phyloP scores from a whole-genome alignment of 768 basidiomycete species.

The Pisolithus albus region DNA sequence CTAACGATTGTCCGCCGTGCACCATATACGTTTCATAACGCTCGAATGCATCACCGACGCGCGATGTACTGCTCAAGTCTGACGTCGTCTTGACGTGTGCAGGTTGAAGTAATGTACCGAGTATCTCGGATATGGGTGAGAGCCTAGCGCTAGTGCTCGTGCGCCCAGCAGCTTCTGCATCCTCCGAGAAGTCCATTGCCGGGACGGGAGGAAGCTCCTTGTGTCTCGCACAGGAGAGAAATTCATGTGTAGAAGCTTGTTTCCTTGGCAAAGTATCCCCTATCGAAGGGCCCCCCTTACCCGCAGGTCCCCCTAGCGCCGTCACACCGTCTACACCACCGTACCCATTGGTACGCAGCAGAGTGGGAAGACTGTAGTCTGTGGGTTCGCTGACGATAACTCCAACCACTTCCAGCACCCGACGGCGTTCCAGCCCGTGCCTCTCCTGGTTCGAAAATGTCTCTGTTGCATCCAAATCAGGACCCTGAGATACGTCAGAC shows the following conservation, averaged over 20 bases:
- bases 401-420: constrained; percentile 88
- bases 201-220: constrained; percentile 56
- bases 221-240: constrained; percentile 5
- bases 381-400: constrained; percentile 47
- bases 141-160: neutral
- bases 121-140: neutral
- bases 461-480: constrained; percentile 28
- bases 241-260: constrained; percentile 10
- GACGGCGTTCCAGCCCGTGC: constrained; percentile 67
- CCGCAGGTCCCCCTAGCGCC: neutral
- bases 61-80: constrained; percentile 8
- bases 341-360: neutral
- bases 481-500: constrained; percentile 16
- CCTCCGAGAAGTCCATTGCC: constrained; percentile 19
- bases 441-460: constrained; percentile 48
- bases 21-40: constrained; percentile 75
- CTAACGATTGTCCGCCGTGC: constrained; percentile 23
- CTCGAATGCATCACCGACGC: constrained; percentile 80
- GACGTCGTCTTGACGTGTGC: constrained; percentile 8
- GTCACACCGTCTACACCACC: neutral
- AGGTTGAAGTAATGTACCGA: neutral
- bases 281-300: neutral
- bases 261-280: constrained; percentile 8
- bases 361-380: neutral
- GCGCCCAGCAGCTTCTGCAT: neutral